Conservation (phyloP, 805 yeast species). For the Candida manassasensis region DNA sequence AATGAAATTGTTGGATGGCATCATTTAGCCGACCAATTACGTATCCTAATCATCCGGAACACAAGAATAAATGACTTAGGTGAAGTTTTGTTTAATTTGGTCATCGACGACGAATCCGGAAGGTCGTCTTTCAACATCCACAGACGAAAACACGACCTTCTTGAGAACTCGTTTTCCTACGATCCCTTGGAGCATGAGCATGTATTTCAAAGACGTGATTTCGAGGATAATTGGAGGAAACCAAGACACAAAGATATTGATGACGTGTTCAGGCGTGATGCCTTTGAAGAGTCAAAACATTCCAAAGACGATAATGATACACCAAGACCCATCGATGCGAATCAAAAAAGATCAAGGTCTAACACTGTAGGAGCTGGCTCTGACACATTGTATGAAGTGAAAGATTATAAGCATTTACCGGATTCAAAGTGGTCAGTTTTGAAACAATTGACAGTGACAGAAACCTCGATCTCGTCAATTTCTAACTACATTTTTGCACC, state of each 20-base stretch:
- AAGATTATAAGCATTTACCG: slow-evolving; percentile 21
- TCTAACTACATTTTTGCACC: slow-evolving; percentile 37
- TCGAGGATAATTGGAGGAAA: neutral
- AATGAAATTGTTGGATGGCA: slow-evolving; percentile 68
- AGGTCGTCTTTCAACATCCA: slow-evolving; percentile 29
- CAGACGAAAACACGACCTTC: slow-evolving; percentile 10
- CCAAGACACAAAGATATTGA: slow-evolving; percentile 3
- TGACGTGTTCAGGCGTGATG: slow-evolving; percentile 4
- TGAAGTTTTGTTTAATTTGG: slow-evolving; percentile 49
- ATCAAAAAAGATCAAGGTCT: slow-evolving; percentile 21
- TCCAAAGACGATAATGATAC: slow-evolving; percentile 8
- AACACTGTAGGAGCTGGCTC: slow-evolving; percentile 26
- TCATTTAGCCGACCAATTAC: slow-evolving; percentile 46
- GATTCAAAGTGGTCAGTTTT: slow-evolving; percentile 38
- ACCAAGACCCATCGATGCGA: slow-evolving; percentile 22
- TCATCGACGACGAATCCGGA: slow-evolving; percentile 48
- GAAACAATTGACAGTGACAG: slow-evolving; percentile 38
- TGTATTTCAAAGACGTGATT: neutral
- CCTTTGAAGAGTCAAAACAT: slow-evolving; percentile 1
- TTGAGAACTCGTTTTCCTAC: neutral
- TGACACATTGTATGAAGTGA: slow-evolving; percentile 4
- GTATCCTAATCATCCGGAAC: slow-evolving; percentile 51
- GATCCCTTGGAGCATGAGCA: slow-evolving; percentile 8
- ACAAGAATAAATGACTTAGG: slow-evolving; percentile 47
- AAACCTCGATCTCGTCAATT: slow-evolving; percentile 34